These are phyloP conservation scores for Xylaria curta DNA, from an alignment of 495 filamentous ascomycete genomes.

Conservation along the genomic window DNA sequence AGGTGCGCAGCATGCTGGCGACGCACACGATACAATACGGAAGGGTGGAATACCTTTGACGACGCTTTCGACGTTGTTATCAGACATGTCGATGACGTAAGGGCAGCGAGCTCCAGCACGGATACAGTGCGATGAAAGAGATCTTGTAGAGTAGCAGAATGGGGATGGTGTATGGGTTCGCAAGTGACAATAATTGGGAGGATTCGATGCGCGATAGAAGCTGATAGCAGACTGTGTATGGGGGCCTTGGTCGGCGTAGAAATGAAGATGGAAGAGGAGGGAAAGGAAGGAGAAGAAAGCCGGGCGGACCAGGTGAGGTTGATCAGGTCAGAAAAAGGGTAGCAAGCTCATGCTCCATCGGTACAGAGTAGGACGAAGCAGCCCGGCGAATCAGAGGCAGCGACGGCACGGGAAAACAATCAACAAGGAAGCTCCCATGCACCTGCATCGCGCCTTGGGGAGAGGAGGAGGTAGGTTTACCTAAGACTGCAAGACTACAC, in stretches of 20 bases:
- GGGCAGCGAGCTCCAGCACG: slow-evolving; percentile 25
- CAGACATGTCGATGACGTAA: slow-evolving; percentile 56
- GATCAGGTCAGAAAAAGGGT: slow-evolving; percentile 26
- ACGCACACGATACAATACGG: slow-evolving; percentile 8
- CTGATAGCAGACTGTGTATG: neutral
- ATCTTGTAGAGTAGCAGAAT: neutral
- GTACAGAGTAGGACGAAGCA: slow-evolving; percentile 38
- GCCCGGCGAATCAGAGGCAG: slow-evolving; percentile 42
- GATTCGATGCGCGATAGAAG: slow-evolving; percentile 2
- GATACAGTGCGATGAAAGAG: slow-evolving; percentile 25
- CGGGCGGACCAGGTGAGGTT: slow-evolving; percentile 41
- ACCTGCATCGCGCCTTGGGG: neutral
- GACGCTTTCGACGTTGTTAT: slow-evolving; percentile 45
- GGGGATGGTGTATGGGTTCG: slow-evolving; percentile 18
- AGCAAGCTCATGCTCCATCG: slow-evolving; percentile 28
- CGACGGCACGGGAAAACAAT: slow-evolving; percentile 44
- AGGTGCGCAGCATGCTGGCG: slow-evolving; percentile 26
- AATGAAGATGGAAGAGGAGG: slow-evolving; percentile 26
- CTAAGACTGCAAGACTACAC: slow-evolving; percentile 21
- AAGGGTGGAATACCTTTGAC: slow-evolving; percentile 47
- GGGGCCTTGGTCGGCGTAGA: neutral
- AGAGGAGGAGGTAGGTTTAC: slow-evolving; percentile 28
- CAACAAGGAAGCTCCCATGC: slow-evolving; percentile 32
- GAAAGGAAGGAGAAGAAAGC: slow-evolving; percentile 28
- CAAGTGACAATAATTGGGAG: slow-evolving; percentile 25